Evolutionary conservation across 768 basidiomycete species (phyloP), one percentile per base, ranked within the genome.

Genomic region (Kwoniella shandongensis): DNA sequence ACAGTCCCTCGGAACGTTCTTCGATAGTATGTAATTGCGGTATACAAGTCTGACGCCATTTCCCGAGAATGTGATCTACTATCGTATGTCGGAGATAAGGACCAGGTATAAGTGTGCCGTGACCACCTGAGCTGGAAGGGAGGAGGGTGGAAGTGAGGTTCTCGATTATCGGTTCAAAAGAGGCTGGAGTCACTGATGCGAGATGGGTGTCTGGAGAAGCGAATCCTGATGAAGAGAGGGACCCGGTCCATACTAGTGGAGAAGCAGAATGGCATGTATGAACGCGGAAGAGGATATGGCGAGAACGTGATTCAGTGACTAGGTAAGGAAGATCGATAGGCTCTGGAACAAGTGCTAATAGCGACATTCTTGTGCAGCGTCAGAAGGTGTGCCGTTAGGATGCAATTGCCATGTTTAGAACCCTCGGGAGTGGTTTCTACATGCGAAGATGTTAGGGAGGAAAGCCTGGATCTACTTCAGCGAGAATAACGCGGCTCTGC

Each of bases 71-170:
- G 25, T 61, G 59, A 39, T 61, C 54, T 11, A 61, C 32, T 3
- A 61, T 44, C 4, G 53, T 61, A 29, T 61, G 59, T 39, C 36
- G 29, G 15, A 61, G 42, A 25, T 55, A 47, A 32, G 41, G 39
- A 18, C 39, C 44, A 17, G 44, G 35, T 12, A 17, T 23, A 11
- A 25, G 30, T 1, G 38, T 10, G 18, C 40, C 32, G 2, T 27
- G 26, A 15, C 44, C 44, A 2, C 44, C 44, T 27, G 4, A n/a
- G 47, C 13, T 32, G 32, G 32, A 13, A 26, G 17, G n/a, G 15
- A 22, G 44, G 17, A 22, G n/a, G n/a, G 7, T 12, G 25, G 15
- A 48, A 29, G 18, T 5, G 54, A 56, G 36, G 18, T 41, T 15
- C 18, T 46, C n/a, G n/a, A 45, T 46, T 11, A n/a, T n/a, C n/a